Evolutionary conservation across 192 early-diverging fungal genomes (phyloP).

Genomic region (Coemansia sp.): DNA sequence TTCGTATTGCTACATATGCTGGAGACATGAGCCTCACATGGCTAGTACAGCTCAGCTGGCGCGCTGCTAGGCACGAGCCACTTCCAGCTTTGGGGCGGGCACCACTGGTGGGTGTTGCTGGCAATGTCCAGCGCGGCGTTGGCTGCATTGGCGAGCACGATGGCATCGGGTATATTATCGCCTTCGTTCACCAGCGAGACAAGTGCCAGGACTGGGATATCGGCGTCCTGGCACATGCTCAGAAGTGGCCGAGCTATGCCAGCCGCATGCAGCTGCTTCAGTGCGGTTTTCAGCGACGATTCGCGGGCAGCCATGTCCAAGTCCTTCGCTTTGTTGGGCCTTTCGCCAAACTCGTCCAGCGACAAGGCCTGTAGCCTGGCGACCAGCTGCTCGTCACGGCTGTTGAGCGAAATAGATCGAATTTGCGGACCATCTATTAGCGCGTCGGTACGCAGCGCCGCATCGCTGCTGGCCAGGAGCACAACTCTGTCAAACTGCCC

Average conservation of each 20-base stretch:
- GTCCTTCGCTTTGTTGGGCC: neutral
- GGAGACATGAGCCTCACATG: too few relatives aligned
- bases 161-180: slow-evolving; percentile 67
- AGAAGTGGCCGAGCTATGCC: slow-evolving; percentile 59
- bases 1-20: too few relatives aligned
- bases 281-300: neutral
- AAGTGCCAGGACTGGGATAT: slow-evolving; percentile 47
- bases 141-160: slow-evolving; percentile 55
- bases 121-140: slow-evolving; percentile 25
- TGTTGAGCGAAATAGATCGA: slow-evolving; percentile 49
- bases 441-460: slow-evolving; percentile 56
- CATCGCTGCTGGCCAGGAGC: slow-evolving; percentile 65
- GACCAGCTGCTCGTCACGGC: slow-evolving; percentile 34
- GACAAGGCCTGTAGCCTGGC: slow-evolving; percentile 19
- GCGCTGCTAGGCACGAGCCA: slow-evolving; percentile 32
- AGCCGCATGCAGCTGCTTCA: slow-evolving; percentile 56
- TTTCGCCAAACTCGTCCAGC: slow-evolving; percentile 15
- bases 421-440: slow-evolving; percentile 56
- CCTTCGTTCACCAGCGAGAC: slow-evolving; percentile 69
- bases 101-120: slow-evolving; percentile 15
- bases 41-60: slow-evolving; percentile 23
- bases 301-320: neutral
- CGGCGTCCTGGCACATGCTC: slow-evolving; percentile 32
- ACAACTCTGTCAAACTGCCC: slow-evolving; percentile 56
- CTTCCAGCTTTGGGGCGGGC: slow-evolving; percentile 39